A percentile compares a stretch with the other conserved stretches of the same genome.
phyloP scores from a whole-genome alignment of 306 rosid genomes.

The Leucaena leucocephala region DNA sequence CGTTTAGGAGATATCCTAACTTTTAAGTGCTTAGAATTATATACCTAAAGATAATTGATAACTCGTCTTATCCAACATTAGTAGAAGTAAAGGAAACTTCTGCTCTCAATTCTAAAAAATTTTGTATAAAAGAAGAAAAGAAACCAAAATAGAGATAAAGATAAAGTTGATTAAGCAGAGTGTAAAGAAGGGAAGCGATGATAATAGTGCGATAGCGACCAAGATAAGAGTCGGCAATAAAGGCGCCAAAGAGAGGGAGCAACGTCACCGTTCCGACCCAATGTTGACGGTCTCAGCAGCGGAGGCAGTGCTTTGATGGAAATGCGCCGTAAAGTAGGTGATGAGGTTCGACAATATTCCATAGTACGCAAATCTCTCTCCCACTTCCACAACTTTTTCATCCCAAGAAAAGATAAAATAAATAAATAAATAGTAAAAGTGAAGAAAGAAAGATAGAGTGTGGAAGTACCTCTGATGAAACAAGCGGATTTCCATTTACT shows the following conservation, averaged over 20 bases:
- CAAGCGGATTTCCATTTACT: constrained; percentile 25
- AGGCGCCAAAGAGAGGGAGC: neutral
- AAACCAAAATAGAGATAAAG: neutral
- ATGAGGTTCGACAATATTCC: neutral
- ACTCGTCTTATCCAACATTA: too few relatives aligned
- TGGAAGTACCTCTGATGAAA: constrained; percentile 45
- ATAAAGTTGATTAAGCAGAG: neutral
- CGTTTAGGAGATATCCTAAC: too few relatives aligned
- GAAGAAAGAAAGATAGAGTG: neutral
- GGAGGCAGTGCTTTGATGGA: neutral
- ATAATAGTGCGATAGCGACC: neutral
- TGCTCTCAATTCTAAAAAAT: too few relatives aligned
- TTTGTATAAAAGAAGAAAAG: too few relatives aligned
- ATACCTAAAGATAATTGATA: too few relatives aligned
- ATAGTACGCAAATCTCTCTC: neutral
- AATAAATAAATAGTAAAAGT: neutral
- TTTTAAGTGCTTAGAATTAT: too few relatives aligned
- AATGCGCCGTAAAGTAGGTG: neutral
- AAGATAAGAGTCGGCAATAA: neutral
- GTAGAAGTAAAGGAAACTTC: too few relatives aligned
- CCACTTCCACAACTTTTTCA: neutral
- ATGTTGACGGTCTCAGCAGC: neutral
- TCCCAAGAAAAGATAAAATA: neutral
- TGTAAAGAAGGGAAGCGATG: neutral
- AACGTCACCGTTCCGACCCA: neutral